Base-by-base conservation (phyloP, 805 yeast species). In the Kluyveromyces starmeri region DNA sequence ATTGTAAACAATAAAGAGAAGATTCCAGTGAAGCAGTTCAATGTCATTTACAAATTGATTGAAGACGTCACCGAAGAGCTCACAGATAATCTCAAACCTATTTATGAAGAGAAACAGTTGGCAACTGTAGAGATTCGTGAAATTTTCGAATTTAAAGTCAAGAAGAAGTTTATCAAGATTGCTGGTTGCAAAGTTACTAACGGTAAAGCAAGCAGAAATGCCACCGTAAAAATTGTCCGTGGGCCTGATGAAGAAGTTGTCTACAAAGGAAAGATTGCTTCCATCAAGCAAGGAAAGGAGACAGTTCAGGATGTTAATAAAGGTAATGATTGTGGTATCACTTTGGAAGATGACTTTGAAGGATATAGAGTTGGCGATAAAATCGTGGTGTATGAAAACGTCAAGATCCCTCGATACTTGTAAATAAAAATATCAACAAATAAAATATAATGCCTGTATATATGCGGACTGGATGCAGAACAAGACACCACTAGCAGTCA, bases 251-350 rank as follows among this genome's bases (percentile, higher is more conserved):
- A 65, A 21, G 66, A 67, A 12, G 30, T 48, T 2, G 41, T 56
- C 7, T 73, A 59, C 37, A 61, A 67, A 26, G 96, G 95, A 2
- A 61, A 62, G 8, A 53, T 92, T 6, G 71, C 78, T 2, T 76
- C 89, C 5, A 67, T 92, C 55, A 86, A 83, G 59, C 83, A 82
- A 41, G 77, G 75, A 34, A 85, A 84, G 54, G 88, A 83, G 28
- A 94, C 83, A 45, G 82, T 79, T 4, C 45, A 61, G 2, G 89
- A 81, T 48, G 83, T 83, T 7, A 73, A 73, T 38, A 88, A 83
- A 59, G 96, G 95, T 19, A 71, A 71, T 19, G 98, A 92, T 47
- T 92, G 96, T 65, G 98, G 98, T 35, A 53, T 89, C 16, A 63
- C 84, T 0, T 75, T 92, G 43, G 73, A 67, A 2, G 60, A 62